These are phyloP conservation scores for Ogataea pini DNA, from an alignment of 805 yeast genomes.

Conservation along the genomic window DNA sequence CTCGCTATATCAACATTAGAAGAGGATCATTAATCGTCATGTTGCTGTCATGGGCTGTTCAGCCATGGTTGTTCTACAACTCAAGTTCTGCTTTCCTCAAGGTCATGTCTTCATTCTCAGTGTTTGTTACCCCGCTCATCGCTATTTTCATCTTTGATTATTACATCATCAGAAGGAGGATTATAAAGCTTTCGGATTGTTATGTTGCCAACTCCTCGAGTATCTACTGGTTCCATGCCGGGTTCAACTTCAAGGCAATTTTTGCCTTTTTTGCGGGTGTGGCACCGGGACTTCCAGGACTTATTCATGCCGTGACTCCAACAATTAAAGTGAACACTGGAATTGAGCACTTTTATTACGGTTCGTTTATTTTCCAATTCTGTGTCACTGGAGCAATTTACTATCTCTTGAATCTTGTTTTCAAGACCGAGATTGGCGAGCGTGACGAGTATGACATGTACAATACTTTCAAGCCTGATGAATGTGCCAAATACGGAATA, in stretches of 20 bases:
- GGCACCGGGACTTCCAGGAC: constrained; percentile 54
- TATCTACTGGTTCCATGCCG: constrained; percentile 44
- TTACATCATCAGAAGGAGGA: constrained; percentile 36
- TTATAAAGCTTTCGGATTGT: constrained; percentile 38
- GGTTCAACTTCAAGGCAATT: constrained; percentile 73
- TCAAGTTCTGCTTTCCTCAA: constrained; percentile 37
- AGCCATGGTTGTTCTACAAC: constrained; percentile 44
- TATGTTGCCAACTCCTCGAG: constrained; percentile 37
- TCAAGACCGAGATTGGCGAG: constrained; percentile 38
- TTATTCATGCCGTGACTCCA: constrained; percentile 34
- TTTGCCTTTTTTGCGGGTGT: constrained; percentile 42
- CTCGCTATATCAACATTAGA: constrained; percentile 42
- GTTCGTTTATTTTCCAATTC: constrained; percentile 45
- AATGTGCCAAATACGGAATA: constrained; percentile 34
- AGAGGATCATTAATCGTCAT: constrained; percentile 46
- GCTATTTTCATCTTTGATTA: constrained; percentile 41
- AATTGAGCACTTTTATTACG: constrained; percentile 43
- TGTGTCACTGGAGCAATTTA: constrained; percentile 40
- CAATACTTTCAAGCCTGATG: constrained; percentile 32
- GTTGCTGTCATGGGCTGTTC: constrained; percentile 35
- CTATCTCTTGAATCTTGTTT: constrained; percentile 35
- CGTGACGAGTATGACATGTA: constrained; percentile 25
- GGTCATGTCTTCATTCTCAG: constrained; percentile 33
- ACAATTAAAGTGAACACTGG: constrained; percentile 38
- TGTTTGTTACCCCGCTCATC: constrained; percentile 41